These are phyloP conservation scores for Fusarium domesticum DNA, from an alignment of 2,329 filamentous ascomycete species.

Conservation along the genomic window DNA sequence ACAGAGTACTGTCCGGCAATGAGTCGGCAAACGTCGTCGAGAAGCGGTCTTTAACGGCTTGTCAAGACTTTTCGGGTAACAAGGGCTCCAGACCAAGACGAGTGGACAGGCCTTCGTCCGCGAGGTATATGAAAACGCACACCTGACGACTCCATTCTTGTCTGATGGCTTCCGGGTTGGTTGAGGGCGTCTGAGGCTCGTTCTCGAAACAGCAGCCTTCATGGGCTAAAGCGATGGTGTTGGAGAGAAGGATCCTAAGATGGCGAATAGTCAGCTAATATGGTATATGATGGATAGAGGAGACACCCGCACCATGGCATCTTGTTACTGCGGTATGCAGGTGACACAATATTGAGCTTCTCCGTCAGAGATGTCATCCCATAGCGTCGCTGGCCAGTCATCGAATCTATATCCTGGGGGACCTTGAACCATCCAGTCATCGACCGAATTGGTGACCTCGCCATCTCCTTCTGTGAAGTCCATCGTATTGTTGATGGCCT, in stretches of 20 bases:
- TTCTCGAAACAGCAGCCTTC: slow-evolving; percentile 15
- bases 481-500: slow-evolving; percentile 16
- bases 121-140: slow-evolving; percentile 15
- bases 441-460: slow-evolving; percentile 2
- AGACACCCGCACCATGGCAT: slow-evolving; percentile 11
- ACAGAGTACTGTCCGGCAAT: slow-evolving; percentile 7
- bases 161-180: slow-evolving; percentile 1
- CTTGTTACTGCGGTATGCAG: slow-evolving; percentile 17
- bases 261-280: background rate
- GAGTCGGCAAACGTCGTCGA: slow-evolving; percentile 11
- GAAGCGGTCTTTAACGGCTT: slow-evolving; percentile 12
- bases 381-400: slow-evolving; percentile 9
- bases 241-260: slow-evolving; percentile 15
- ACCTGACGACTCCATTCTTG: slow-evolving; percentile 15
- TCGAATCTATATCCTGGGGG: background rate
- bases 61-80: slow-evolving; percentile 12
- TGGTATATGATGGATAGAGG: background rate
- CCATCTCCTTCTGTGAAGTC: slow-evolving; percentile 18
- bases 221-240: slow-evolving; percentile 15
- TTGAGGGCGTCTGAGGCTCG: background rate
- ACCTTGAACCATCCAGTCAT: slow-evolving; percentile 1
- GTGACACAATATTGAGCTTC: slow-evolving; percentile 15
- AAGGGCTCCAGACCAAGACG: slow-evolving; percentile 13
- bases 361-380: slow-evolving; percentile 19
- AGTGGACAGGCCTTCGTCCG: slow-evolving; percentile 12